phyloP scores from a whole-genome alignment of 2,329 filamentous ascomycete genomes.

The Macroventuria anomochaeta region DNA sequence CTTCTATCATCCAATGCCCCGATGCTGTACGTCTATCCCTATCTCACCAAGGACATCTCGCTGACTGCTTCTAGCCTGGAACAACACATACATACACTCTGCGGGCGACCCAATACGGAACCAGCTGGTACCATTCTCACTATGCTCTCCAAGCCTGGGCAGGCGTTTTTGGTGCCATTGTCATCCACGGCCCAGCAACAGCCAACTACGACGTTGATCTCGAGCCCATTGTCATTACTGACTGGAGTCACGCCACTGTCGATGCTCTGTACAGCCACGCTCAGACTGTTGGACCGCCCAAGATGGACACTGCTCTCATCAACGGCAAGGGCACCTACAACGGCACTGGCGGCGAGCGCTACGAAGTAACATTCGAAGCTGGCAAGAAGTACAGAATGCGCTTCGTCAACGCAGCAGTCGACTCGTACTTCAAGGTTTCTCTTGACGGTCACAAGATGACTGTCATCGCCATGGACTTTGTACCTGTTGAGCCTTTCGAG shows the following conservation, averaged over 20 bases:
- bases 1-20: constrained; percentile 69
- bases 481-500: constrained; percentile 48
- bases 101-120: constrained; percentile 60
- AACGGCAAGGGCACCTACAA: constrained; percentile 25
- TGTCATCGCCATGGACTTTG: constrained; percentile 49
- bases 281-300: constrained; percentile 12
- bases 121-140: constrained; percentile 67
- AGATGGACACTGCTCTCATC: constrained; percentile 28
- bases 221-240: constrained; percentile 41
- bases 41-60: background rate
- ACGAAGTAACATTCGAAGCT: constrained; percentile 28
- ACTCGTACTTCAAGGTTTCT: constrained; percentile 47
- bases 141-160: constrained; percentile 59
- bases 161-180: constrained; percentile 42
- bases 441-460: constrained; percentile 48
- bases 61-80: constrained; percentile 14
- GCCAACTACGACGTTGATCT: constrained; percentile 50
- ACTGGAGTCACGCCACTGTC: constrained; percentile 48
- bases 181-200: constrained; percentile 50
- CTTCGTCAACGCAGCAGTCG: constrained; percentile 48
- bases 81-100: constrained; percentile 3
- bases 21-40: background rate
- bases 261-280: constrained; percentile 36
- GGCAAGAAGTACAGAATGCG: constrained; percentile 48
- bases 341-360: constrained; percentile 28